Evolutionary conservation across 2,329 filamentous ascomycete genomes (phyloP).

Genomic region (Microcyclosporella mali): DNA sequence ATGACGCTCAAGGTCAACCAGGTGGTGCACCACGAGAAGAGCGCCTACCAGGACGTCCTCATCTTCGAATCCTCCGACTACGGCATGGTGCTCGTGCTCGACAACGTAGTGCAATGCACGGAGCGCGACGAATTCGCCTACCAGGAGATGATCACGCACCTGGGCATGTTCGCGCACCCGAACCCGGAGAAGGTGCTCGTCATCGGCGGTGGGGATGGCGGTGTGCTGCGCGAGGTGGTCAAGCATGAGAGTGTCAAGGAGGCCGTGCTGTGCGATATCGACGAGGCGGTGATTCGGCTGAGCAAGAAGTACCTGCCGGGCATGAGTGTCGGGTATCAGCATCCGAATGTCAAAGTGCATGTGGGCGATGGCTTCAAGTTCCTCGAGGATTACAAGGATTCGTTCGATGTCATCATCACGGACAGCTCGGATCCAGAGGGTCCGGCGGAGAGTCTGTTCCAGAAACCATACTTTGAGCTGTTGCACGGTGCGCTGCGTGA

Average conservation of each 20-base stretch:
- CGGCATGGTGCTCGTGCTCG: constrained; percentile 90
- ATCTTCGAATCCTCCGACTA: constrained; percentile 98
- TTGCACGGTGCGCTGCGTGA: constrained; percentile 83
- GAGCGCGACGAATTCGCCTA: constrained; percentile 97
- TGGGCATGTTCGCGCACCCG: constrained; percentile 97
- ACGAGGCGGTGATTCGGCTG: constrained; percentile 96
- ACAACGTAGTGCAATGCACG: constrained; percentile 98
- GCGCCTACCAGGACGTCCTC: constrained; percentile 96
- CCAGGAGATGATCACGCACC: constrained; percentile 99
- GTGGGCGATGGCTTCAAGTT: constrained; percentile 99
- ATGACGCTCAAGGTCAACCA: constrained; percentile 98
- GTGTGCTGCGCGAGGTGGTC: constrained; percentile 95
- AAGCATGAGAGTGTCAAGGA: constrained; percentile 98
- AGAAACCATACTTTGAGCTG: constrained; percentile 98
- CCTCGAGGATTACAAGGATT: constrained; percentile 90
- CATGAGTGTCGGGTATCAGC: constrained; percentile 84
- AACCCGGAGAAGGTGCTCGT: constrained; percentile 97
- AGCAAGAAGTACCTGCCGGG: constrained; percentile 95
- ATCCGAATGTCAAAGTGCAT: constrained; percentile 89
- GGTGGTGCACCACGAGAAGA: constrained; percentile 98
- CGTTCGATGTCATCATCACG: constrained; percentile 99
- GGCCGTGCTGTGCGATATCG: constrained; percentile 95
- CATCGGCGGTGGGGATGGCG: constrained; percentile 94
- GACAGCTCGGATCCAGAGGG: constrained; percentile 97
- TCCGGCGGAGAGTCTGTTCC: constrained; percentile 91